Evolutionary conservation across 1,284 basidiomycete genomes (phyloP).

Genomic region (Leucoagaricus sp.): DNA sequence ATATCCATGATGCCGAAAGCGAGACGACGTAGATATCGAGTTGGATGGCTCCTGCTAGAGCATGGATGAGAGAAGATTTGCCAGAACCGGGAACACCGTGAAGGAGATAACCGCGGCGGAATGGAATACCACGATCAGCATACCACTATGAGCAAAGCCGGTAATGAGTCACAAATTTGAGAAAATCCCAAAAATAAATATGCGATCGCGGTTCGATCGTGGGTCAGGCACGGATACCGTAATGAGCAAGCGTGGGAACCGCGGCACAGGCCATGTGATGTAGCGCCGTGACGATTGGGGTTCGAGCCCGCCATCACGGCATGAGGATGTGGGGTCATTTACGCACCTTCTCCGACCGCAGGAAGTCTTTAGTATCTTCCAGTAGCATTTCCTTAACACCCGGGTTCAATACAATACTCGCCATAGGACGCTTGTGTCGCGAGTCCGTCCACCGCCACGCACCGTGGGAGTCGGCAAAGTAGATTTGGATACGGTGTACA

Average conservation of each 20-base stretch:
- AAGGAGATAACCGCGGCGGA: conserved; percentile 82
- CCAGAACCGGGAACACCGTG: conserved; percentile 82
- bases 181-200: background rate
- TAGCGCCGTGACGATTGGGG: background rate
- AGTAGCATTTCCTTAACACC: conserved; percentile 85
- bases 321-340: background rate
- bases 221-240: background rate
- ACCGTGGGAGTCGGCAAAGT: conserved; percentile 84
- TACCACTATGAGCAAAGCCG: too few relatives aligned
- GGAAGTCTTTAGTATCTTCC: conserved; percentile 77
- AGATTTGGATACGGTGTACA: conserved; percentile 81
- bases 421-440: conserved; percentile 78
- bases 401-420: conserved; percentile 76
- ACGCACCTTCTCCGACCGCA: conserved; percentile 73
- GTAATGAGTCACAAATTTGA: conserved; percentile 1
- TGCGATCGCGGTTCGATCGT: background rate
- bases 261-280: conserved; percentile 3
- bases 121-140: conserved; percentile 73
- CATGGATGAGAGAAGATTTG: conserved; percentile 82
- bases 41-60: conserved; percentile 79
- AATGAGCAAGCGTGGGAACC: background rate
- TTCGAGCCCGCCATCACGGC: conserved; percentile 8
- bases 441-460: conserved; percentile 84
- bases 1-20: conserved; percentile 76
- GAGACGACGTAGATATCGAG: conserved; percentile 82